Evolutionary conservation across 768 basidiomycete genomes (phyloP), one percentile per base, ranked within the genome.

Genomic region (Tulasnella sp.): DNA sequence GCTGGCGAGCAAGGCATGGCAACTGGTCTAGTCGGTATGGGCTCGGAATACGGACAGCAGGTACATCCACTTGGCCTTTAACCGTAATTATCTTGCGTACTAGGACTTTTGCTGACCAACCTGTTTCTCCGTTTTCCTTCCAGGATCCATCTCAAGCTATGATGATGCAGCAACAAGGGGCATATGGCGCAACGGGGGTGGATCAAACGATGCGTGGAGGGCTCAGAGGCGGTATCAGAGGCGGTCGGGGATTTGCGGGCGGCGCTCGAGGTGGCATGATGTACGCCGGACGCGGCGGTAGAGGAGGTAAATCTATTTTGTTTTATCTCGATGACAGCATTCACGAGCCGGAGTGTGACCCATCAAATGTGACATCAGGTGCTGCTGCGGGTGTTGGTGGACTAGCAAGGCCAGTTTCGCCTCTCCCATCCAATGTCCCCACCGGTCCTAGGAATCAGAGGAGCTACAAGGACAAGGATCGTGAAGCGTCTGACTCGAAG

Each of bases 391-490:
- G 76, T 5, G 81, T 85, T n/a, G n/a, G n/a, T n/a, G n/a, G n/a
- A n/a, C n/a, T n/a, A 42, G 81, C 81, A 34, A 79, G 88, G 60
- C 84, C 89, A 3, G 84, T 87, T 4, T 91, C 89, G 0, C 89
- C 89, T 17, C 76, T 92, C 1, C 89, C 89, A 0, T 87, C 89
- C 12, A 83, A 83, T 60, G 89, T 92, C 19, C 89, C 89, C 1
- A 92, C 89, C 0, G 89, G 89, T 1, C 89, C 89, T 11, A 76
- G 89, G 45, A 90, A 90, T 68, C 85, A 87, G 70, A 59, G 46
- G 24, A 87, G 87, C 67, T 91, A 92, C 73, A 91, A 90, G 74
- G 89, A 92, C 69, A 63, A 63, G 48, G 63, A 63, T 53, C 78
- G 87, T 43, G 87, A 87, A 66, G 85, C 86, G 1, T 84, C 87